Base-by-base conservation (phyloP, 2,329 filamentous ascomycete species). In the Alternaria infectoria region DNA sequence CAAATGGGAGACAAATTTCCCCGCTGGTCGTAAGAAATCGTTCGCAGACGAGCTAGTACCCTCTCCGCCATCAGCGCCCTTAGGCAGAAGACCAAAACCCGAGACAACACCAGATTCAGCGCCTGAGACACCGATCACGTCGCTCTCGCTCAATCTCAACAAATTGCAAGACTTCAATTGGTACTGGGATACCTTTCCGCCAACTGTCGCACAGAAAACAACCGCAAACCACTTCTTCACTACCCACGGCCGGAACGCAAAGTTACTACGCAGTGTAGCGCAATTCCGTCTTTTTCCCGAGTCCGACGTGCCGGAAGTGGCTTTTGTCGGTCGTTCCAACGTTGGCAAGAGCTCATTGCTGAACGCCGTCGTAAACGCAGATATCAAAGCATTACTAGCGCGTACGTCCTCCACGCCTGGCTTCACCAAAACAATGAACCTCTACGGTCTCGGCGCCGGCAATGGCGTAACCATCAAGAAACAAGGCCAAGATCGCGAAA, bases 291-390 rank as follows among this genome's bases (percentile, higher is more conserved):
- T 82, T 4, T 86, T 90, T 62, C 86, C 87, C 8, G 83, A 83
- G 9, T 84, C 83, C 1, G 74, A 82, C 2, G 80, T 86, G 28
- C 87, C 88, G 1, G 88, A 91, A 81, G 84, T 90, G 13, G 87
- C 86, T 44, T 91, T 93, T 73, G 82, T 92, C 5, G 90, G 90
- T 17, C 85, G 90, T 50, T 89, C 86, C 43, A 93, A 93, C 72
- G 90, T 91, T 6, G 90, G 90, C 57, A 92, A 93, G 79, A 88
- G 86, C 57, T 87, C 85, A 2, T 74, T 92, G 5, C 81, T 92
- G 25, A 93, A 93, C 74, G 86, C 87, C 3, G 79, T 92, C 9
- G 68, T 76, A 36, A 70, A 70, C n/a, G 70, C 70, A 6, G 67
- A 76, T 84, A 90, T 76, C 74, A 81, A 59, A 70, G 83, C 73